phyloP scores from a whole-genome alignment of 805 yeast species.

The Pichia manshurica region DNA sequence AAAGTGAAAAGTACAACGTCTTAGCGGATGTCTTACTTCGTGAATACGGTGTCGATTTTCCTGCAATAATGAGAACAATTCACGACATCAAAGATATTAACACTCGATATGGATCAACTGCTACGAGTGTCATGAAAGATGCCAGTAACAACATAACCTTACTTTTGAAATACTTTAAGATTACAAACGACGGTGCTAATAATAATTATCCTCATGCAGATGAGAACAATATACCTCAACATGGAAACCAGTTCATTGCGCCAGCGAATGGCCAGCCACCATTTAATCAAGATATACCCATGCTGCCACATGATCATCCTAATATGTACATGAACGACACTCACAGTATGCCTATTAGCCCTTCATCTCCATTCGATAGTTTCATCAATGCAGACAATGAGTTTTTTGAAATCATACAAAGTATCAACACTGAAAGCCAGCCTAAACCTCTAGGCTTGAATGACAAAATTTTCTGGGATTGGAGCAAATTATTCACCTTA shows the following conservation, averaged over 20 bases:
- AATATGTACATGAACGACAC: too few relatives aligned
- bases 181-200: not conserved
- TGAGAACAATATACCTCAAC: not conserved
- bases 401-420: constrained; percentile 6
- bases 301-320: not conserved
- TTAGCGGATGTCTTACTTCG: constrained; percentile 9
- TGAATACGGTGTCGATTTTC: constrained; percentile 10
- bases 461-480: constrained; percentile 9
- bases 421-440: constrained; percentile 6
- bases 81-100: constrained; percentile 16
- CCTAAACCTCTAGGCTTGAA: not conserved
- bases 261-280: not conserved
- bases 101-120: constrained; percentile 12
- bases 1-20: constrained; percentile 6
- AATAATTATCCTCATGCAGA: not conserved
- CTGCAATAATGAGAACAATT: constrained; percentile 14
- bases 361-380: not conserved
- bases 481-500: constrained; percentile 6
- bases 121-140: constrained; percentile 29
- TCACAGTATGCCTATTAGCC: not conserved
- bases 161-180: constrained; percentile 19
- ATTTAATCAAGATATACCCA: not conserved
- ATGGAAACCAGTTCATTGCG: not conserved
- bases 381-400: constrained; percentile 4
- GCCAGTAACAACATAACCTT: constrained; percentile 30